Evolutionary conservation across 2,329 filamentous ascomycete species (phyloP).

Genomic region (Colletotrichum sp.): DNA sequence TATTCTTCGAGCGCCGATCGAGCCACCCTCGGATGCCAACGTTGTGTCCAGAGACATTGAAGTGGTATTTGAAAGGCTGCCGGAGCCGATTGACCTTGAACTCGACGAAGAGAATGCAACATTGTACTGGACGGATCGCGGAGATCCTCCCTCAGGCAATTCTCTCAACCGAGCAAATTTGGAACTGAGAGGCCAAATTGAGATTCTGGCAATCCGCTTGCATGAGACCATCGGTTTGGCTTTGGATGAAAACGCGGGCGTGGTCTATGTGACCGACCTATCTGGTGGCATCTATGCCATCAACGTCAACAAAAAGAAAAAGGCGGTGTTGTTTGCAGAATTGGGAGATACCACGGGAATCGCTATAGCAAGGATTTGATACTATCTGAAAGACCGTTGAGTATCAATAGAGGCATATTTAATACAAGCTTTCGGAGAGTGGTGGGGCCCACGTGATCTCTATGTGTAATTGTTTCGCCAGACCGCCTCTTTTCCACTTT

Average conservation of each 20-base stretch:
- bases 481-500: background rate
- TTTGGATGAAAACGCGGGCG: background rate
- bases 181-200: background rate
- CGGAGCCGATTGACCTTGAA: constrained; percentile 2
- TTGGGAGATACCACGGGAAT: background rate
- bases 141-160: constrained; percentile 2
- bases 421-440: background rate
- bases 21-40: background rate
- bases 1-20: background rate
- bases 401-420: background rate
- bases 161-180: background rate
- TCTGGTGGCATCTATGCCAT: background rate
- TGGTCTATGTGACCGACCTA: background rate
- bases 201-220: background rate
- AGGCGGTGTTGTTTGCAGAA: background rate
- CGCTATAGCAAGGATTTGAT: background rate
- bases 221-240: background rate
- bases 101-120: background rate
- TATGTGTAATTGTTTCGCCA: background rate
- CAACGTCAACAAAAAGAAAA: background rate
- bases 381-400: background rate
- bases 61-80: background rate
- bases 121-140: constrained; percentile 7
- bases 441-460: background rate
- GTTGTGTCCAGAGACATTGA: background rate